A percentile compares a stretch with the other conserved stretches of the same genome.
These are phyloP conservation scores for Oenanthe javanica DNA, from an alignment of 140 eudicot species.

Conservation along the genomic window DNA sequence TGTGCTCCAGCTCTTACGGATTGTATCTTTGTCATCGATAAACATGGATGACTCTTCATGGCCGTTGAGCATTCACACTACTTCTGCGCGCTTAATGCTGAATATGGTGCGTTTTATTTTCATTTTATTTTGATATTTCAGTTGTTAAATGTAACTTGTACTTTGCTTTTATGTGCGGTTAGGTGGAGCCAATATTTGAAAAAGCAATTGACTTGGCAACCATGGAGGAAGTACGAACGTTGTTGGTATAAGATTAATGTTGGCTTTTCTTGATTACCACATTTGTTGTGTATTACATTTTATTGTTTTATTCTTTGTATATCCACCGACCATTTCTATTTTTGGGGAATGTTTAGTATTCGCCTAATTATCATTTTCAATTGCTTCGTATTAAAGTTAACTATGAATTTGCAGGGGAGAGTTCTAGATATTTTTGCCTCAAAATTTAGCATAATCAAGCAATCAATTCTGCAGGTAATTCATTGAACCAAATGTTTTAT, in stretches of 20 bases:
- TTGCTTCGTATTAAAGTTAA: constrained; percentile 3
- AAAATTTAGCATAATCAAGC: constrained; percentile 82
- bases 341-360: neutral
- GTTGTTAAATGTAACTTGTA: neutral
- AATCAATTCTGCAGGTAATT: constrained; percentile 78
- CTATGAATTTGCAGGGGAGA: constrained; percentile 49
- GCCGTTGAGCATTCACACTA: constrained; percentile 85
- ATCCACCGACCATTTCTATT: neutral
- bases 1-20: constrained; percentile 72
- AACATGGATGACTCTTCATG: constrained; percentile 94
- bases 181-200: constrained; percentile 97
- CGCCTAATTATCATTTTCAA: neutral
- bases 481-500: neutral
- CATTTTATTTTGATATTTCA: constrained; percentile 15
- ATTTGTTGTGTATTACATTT: neutral
- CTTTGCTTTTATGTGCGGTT: neutral
- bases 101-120: constrained; percentile 48
- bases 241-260: constrained; percentile 40
- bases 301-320: neutral
- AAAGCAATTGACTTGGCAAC: constrained; percentile 73
- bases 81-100: constrained; percentile 89
- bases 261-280: neutral
- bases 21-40: constrained; percentile 84
- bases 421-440: constrained; percentile 93
- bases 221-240: constrained; percentile 87